These are phyloP conservation scores for Tuber borchii DNA, from an alignment of 495 filamentous ascomycete genomes.

Conservation along the genomic window DNA sequence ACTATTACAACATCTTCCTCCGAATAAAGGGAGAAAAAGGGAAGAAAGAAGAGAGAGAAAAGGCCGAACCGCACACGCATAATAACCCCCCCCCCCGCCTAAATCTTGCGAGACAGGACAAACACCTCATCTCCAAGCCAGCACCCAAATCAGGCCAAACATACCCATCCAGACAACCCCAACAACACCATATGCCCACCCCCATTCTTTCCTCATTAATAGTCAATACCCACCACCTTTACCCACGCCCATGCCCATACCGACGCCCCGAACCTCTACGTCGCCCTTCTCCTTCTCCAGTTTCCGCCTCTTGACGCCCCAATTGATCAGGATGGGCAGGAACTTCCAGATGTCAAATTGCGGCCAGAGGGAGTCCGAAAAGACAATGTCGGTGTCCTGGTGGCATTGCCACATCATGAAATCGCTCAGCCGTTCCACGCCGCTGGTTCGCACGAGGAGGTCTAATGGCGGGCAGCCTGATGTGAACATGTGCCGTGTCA, in stretches of 20 bases:
- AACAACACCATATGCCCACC: not conserved
- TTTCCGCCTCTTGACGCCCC: not conserved
- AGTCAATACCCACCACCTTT: not conserved
- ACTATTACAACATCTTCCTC: not conserved
- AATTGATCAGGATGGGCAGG: constrained; percentile 62
- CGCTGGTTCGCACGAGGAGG: constrained; percentile 80
- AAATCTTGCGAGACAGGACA: not conserved
- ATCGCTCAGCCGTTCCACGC: constrained; percentile 84
- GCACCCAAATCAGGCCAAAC: not conserved
- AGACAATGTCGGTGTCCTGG: constrained; percentile 82
- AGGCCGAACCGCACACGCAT: not conserved
- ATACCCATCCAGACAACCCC: not conserved
- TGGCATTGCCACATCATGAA: constrained; percentile 99
- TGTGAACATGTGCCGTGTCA: constrained; percentile 77
- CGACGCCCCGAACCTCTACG: not conserved
- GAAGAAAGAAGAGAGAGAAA: not conserved
- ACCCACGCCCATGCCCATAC: not conserved
- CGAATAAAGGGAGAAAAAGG: not conserved
- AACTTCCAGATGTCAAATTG: constrained; percentile 95
- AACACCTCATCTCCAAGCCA: not conserved
- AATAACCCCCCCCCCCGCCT: not conserved
- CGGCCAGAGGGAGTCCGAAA: constrained; percentile 88
- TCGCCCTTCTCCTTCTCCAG: not conserved
- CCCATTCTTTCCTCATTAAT: not conserved
- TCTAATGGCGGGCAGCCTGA: constrained; percentile 78